Conservation (phyloP, 495 filamentous ascomycete species). For the Geopyxis carbonaria region DNA sequence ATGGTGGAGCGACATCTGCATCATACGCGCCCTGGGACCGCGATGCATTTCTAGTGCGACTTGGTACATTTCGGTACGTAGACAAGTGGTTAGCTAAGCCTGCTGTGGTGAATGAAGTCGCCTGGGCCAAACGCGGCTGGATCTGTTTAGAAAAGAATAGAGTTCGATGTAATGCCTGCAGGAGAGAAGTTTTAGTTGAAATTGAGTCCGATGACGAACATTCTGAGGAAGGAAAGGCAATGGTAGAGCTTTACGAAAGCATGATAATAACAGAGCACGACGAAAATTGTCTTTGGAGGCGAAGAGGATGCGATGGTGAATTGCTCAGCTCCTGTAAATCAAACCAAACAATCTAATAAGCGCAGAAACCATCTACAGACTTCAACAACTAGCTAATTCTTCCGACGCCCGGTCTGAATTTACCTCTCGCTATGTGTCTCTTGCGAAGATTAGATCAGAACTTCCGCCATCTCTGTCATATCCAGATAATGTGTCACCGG, state of each 20-base stretch:
- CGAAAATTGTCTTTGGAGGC: constrained; percentile 75
- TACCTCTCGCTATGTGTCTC: constrained; percentile 28
- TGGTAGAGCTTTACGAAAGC: constrained; percentile 61
- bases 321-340: not conserved
- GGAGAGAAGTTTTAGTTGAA: constrained; percentile 62
- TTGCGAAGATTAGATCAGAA: constrained; percentile 33
- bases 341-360: not conserved
- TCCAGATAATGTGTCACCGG: constrained; percentile 29
- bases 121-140: constrained; percentile 94
- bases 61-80: constrained; percentile 77
- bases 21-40: constrained; percentile 70
- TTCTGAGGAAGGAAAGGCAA: constrained; percentile 34
- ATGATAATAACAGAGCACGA: constrained; percentile 60
- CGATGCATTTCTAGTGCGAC: constrained; percentile 57
- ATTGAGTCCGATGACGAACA: constrained; percentile 52
- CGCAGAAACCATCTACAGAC: constrained; percentile 37
- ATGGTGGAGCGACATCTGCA: not conserved
- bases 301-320: constrained; percentile 66
- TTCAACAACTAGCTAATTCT: constrained; percentile 30
- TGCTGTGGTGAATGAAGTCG: constrained; percentile 64
- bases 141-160: constrained; percentile 63
- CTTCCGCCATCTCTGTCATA: constrained; percentile 35
- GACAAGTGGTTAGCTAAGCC: constrained; percentile 79
- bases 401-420: constrained; percentile 31
- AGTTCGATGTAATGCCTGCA: constrained; percentile 70